These are phyloP conservation scores for Marasmius sp. DNA, from an alignment of 1,284 basidiomycete species.

Conservation along the genomic window DNA sequence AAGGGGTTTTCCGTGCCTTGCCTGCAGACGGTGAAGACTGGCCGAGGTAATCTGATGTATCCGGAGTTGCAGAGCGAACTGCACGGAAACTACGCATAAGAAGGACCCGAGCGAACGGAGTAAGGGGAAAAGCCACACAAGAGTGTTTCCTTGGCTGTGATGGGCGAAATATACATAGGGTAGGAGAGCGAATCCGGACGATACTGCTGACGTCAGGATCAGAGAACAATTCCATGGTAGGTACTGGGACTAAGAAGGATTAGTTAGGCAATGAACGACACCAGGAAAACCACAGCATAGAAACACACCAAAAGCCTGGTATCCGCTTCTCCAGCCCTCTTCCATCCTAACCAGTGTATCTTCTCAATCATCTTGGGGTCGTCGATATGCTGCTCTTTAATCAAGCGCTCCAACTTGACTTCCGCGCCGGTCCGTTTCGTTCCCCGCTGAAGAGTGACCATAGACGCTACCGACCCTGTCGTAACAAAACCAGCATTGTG, in stretches of 20 bases:
- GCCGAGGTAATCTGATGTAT: neutral
- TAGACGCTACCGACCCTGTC: neutral
- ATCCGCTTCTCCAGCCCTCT: neutral
- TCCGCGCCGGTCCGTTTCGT: neutral
- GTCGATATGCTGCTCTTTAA: neutral
- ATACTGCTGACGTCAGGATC: neutral
- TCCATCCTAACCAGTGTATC: neutral
- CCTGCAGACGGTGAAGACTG: neutral
- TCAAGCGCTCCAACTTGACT: neutral
- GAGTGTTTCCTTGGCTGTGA: no score
- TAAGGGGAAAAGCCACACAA: neutral
- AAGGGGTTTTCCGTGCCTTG: neutral
- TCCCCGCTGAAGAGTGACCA: neutral
- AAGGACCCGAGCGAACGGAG: neutral
- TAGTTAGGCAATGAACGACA: neutral
- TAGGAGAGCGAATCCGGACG: neutral
- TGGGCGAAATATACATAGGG: neutral
- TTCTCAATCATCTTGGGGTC: neutral
- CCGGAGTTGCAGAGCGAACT: neutral
- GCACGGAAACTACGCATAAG: neutral
- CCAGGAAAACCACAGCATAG: neutral
- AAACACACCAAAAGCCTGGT: neutral
- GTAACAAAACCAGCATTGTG: neutral
- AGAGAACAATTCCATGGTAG: neutral
- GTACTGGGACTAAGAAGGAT: no score